Conservation (phyloP, 148 eudicot species). For the Gaultheria prostrata region DNA sequence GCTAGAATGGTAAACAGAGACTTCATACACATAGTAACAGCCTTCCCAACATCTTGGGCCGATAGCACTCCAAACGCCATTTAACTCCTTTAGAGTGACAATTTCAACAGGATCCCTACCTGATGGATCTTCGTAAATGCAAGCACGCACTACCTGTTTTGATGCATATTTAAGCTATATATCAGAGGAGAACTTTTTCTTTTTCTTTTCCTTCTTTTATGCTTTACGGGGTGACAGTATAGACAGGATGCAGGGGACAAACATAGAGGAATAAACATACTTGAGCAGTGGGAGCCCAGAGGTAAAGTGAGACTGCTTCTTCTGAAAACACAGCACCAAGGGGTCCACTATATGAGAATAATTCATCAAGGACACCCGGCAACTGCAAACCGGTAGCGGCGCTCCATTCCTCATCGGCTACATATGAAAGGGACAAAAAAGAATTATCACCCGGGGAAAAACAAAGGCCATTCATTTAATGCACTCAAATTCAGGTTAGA, state of each 20-base stretch:
- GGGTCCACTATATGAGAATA: constrained; percentile 80
- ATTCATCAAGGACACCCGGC: constrained; percentile 89
- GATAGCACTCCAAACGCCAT: constrained; percentile 74
- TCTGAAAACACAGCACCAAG: constrained; percentile 72
- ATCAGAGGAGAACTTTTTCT: background rate
- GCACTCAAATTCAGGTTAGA: background rate
- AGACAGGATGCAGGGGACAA: background rate
- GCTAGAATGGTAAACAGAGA: constrained; percentile 76
- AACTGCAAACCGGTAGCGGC: constrained; percentile 78
- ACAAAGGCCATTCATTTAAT: background rate
- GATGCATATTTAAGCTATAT: background rate
- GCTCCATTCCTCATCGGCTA: constrained; percentile 57
- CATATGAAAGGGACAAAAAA: background rate
- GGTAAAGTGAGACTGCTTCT: constrained; percentile 62
- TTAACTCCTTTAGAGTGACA: constrained; percentile 59
- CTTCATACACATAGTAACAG: constrained; percentile 91
- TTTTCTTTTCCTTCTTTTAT: too few relatives aligned
- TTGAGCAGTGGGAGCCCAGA: constrained; percentile 99
- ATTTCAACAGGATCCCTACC: constrained; percentile 52
- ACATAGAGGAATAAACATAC: constrained; percentile 31
- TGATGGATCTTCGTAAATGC: constrained; percentile 53
- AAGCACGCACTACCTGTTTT: constrained; percentile 60
- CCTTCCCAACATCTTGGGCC: constrained; percentile 92
- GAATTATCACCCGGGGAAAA: background rate
- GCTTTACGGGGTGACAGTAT: background rate